phyloP scores from a whole-genome alignment of 805 yeast genomes.

The Candida quercuum region DNA sequence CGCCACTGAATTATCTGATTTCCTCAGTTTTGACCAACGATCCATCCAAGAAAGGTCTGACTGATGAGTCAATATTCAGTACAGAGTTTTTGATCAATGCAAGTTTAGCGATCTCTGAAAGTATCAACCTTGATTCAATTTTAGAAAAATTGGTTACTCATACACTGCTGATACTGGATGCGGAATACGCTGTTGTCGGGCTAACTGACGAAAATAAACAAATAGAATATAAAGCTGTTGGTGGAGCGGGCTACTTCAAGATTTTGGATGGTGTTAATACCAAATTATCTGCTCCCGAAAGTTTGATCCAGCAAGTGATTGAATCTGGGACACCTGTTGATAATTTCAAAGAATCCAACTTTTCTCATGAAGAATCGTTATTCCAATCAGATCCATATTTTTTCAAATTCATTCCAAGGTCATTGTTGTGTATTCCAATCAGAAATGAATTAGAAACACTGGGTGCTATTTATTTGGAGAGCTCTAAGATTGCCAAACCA shows the following conservation, averaged over 20 bases:
- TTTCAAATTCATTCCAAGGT: constrained; percentile 26
- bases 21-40: constrained; percentile 24
- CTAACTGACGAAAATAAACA: constrained; percentile 25
- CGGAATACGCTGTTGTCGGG: constrained; percentile 29
- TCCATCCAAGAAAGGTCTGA: not conserved
- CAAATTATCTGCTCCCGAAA: constrained; percentile 39
- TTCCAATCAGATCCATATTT: constrained; percentile 37
- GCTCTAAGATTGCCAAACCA: constrained; percentile 20
- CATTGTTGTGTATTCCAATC: constrained; percentile 42
- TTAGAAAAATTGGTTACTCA: constrained; percentile 33
- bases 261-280: constrained; percentile 38
- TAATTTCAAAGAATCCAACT: constrained; percentile 29
- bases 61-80: constrained; percentile 6
- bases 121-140: constrained; percentile 33
- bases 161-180: constrained; percentile 32
- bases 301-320: constrained; percentile 33
- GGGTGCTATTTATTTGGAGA: constrained; percentile 44
- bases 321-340: constrained; percentile 32
- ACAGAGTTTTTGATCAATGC: constrained; percentile 31
- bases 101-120: constrained; percentile 45
- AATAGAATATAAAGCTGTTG: constrained; percentile 27
- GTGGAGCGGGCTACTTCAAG: constrained; percentile 25
- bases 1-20: constrained; percentile 25
- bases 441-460: constrained; percentile 34
- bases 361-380: constrained; percentile 26